Base-by-base conservation (phyloP, 2,329 filamentous ascomycete species). In the Penicillium frequentans region DNA sequence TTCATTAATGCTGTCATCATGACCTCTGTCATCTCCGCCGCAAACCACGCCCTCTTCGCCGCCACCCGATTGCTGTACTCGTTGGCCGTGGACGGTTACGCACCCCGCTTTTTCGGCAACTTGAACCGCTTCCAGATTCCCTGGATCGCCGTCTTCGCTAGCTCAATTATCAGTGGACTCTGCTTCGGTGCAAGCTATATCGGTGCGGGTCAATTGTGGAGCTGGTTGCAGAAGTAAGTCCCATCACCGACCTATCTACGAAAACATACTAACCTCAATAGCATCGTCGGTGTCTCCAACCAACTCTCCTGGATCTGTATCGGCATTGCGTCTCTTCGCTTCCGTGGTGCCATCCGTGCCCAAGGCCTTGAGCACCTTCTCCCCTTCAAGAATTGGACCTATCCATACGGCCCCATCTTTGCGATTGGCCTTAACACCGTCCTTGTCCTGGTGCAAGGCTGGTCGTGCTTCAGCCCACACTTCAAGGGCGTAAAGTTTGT, bases 131-230 rank as follows among this genome's bases (percentile, higher is more conserved):
- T 78, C 59, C 74, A 78, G 33, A 77, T 84, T 0, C 82, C 82
- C 1, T 84, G 81, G 78, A 69, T 83, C 11, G 80, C 82, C 0
- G 82, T 84, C 0, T 75, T 87, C 0, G 76, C 75, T 0, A 86
- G 84, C 0, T 80, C 81, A 1, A 63, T 81, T 0, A 78, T 84
- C 31, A 79, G 81, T 21, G 83, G 83, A 0, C 76, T 88, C 0
- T 87, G 85, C 64, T 88, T 89, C 54, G 86, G 84, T 2, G 84
- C 85, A 0, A 86, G 82, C 64, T 87, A 86, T 60, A 87, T 88
- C 52, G 84, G 85, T 0, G 85, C 86, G 0, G 86, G 86, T 0
- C 79, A 88, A 62, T 72, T 88, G 5, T 88, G 86, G 86, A 82
- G 79, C 1, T 88, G 86, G 86, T 72, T 88, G 19, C 86, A 88